Evolutionary conservation across 441 rosid genomes (phyloP), one percentile per base, ranked within the genome.

Genomic region (Populus trichocarpa): DNA sequence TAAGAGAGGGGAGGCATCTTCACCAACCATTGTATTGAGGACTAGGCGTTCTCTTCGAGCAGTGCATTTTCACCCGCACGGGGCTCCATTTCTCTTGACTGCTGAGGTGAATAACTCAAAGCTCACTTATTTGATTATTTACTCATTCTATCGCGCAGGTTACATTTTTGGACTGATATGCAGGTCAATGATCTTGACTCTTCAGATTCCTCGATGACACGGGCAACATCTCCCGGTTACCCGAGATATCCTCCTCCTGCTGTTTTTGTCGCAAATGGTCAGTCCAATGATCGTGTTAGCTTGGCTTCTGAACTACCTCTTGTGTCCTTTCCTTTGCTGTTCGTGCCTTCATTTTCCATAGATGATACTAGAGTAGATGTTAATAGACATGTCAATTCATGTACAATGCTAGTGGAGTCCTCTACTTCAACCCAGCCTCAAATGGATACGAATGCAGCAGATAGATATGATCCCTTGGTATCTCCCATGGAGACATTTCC

Each of bases 121-220:
- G 76, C 66, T 69, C 23, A 65, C 77, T 83, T 72, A 70, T 28
- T 84, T 81, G 72, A 78, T 79, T 50, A 67, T 75, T 73, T 71
- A n/a, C 59, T 71, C 67, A 70, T 76, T 22, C 81, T 82, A 73
- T 76, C 74, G 25, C 71, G 76, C 71, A 63, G 79, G 77, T 90
- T 86, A 87, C 82, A 90, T 76, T 75, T 77, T 67, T 87, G 78
- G 79, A 77, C 81, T 83, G 90, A 85, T 83, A 81, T 91, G 91
- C 96, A 95, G 99, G 98, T 95, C 86, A 95, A 89, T 90, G 98
- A 95, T 78, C 92, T 93, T 75, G 95, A 92, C 87, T 87, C 95
- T 50, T 82, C 93, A 84, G 98, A 93, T 88, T 84, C 93, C 57
- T 86, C 89, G 18, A 91, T 95, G 94, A 84, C 97, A 77, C 83